Conservation (phyloP, 371 early-diverging fungal genomes). For the Mortierella sp. region DNA sequence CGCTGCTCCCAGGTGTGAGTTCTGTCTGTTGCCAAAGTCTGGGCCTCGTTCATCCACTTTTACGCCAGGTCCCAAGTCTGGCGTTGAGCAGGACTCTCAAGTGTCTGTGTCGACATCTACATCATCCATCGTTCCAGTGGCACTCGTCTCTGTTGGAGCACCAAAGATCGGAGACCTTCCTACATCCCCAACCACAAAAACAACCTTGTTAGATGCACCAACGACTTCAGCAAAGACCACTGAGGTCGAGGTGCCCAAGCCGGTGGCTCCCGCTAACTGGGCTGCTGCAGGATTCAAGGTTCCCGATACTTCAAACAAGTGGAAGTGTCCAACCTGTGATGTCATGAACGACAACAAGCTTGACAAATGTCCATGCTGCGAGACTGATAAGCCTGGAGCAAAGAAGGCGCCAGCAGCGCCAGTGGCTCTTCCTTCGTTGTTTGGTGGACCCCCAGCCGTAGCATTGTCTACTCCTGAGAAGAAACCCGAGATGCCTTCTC, state of each 20-base stretch:
- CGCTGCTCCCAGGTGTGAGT: neutral
- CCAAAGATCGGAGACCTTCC: neutral
- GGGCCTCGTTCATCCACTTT: neutral
- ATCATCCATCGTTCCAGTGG: neutral
- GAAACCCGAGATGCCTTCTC: no score
- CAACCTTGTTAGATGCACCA: neutral
- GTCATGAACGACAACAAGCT: slow-evolving; percentile 17
- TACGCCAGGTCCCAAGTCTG: neutral
- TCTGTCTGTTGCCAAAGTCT: neutral
- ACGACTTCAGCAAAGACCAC: neutral
- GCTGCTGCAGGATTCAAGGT: slow-evolving; percentile 11
- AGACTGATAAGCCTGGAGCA: slow-evolving; percentile 31
- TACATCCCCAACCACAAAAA: neutral
- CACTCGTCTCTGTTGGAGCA: neutral
- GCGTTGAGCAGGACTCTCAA: neutral
- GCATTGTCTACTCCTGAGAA: neutral
- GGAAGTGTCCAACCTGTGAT: slow-evolving; percentile 47
- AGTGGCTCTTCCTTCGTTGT: neutral
- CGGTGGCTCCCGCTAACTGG: slow-evolving; percentile 6
- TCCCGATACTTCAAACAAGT: slow-evolving; percentile 23
- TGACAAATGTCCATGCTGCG: slow-evolving; percentile 35
- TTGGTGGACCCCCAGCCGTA: neutral
- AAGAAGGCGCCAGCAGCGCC: neutral
- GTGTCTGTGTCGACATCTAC: slow-evolving; percentile 10
- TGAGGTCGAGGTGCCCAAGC: slow-evolving; percentile 6